Evolutionary conservation across 352 stramenopile species (phyloP), one percentile per base, ranked within the genome.

Genomic region (Pythium guiyangense): DNA sequence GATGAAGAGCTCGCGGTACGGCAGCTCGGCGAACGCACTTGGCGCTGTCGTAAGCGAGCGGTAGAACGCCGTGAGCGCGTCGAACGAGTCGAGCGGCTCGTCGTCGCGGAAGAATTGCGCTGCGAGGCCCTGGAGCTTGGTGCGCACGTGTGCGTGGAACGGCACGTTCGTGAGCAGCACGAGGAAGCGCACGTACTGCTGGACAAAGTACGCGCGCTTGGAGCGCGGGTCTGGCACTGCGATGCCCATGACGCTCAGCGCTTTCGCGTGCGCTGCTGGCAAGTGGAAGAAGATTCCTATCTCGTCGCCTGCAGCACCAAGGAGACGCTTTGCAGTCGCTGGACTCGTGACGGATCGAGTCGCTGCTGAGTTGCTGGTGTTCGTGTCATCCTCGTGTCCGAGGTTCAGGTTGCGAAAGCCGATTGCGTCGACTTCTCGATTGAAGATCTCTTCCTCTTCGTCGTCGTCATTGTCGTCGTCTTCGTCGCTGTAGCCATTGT

Each of bases 391-490:
- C 8, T 20, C 27, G 22, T 47, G 42, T 34, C 45, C 59, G 15
- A 66, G 43, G 39, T 54, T 62, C 53, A 65, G 62, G 8, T 73
- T 62, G 14, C 62, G 64, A 29, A 74, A 69, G 39, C 67, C 74
- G 26, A 70, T 64, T 0, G 69, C 71, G 57, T 77, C 69, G 53
- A 77, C 64, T 47, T 86, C 79, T n/a, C 77, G 79, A 49, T 77
- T 90, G 63, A 86, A 90, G 27, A 90, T 69, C 44, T 88, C 79
- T 57, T 90, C 79, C 46, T 88, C 75, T 39, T 85, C 74, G 0
- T 84, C 71, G 6, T 79, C 75, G 4, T 72, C 63, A 34, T 66
- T 48, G 0, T 72, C 66, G 2, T 59, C 64, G 25, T 57, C 54
- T 1, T 69, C 66, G 11, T 65, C 53, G 3, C 65, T 52, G 11